Evolutionary conservation across 352 stramenopile genomes (phyloP).

Genomic region (Phytophthora cryptogea): DNA sequence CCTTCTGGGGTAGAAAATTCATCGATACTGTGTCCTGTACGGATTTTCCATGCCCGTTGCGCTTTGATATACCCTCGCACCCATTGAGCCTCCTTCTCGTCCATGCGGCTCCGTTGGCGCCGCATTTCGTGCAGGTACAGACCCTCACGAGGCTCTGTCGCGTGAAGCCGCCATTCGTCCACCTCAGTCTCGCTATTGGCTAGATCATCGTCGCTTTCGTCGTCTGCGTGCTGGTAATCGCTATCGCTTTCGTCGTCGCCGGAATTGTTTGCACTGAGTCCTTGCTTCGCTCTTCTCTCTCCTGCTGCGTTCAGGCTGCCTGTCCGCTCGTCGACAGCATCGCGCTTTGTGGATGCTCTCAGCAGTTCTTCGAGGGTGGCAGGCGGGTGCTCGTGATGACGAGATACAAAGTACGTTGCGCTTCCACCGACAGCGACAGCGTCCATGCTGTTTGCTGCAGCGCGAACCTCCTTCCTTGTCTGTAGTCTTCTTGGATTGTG

Average conservation of each 20-base stretch:
- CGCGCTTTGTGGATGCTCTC: slow-evolving; percentile 7
- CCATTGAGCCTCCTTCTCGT: slow-evolving; percentile 29
- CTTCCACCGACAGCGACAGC: neutral
- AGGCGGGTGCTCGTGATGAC: slow-evolving; percentile 17
- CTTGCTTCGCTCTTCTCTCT: neutral
- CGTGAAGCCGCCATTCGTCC: slow-evolving; percentile 35
- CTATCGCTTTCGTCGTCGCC: slow-evolving; percentile 35
- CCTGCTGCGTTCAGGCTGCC: neutral
- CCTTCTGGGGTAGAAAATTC: slow-evolving; percentile 22
- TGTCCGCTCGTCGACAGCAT: neutral
- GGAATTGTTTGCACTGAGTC: neutral
- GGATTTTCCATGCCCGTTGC: slow-evolving; percentile 25
- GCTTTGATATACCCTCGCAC: slow-evolving; percentile 34
- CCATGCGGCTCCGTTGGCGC: slow-evolving; percentile 24
- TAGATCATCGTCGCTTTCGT: slow-evolving; percentile 25
- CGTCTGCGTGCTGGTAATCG: slow-evolving; percentile 13
- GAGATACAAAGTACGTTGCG: slow-evolving; percentile 21
- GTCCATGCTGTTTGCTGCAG: slow-evolving; percentile 9
- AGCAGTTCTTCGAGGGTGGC: slow-evolving; percentile 25
- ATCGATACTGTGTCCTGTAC: slow-evolving; percentile 33
- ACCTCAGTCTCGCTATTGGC: slow-evolving; percentile 31
- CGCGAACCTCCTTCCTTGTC: neutral
- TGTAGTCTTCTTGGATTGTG: slow-evolving; percentile 10
- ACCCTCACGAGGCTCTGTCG: slow-evolving; percentile 26
- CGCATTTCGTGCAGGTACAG: slow-evolving; percentile 36